Conservation (phyloP, 2,329 filamentous ascomycete genomes). For the Biscogniauxia sp. region DNA sequence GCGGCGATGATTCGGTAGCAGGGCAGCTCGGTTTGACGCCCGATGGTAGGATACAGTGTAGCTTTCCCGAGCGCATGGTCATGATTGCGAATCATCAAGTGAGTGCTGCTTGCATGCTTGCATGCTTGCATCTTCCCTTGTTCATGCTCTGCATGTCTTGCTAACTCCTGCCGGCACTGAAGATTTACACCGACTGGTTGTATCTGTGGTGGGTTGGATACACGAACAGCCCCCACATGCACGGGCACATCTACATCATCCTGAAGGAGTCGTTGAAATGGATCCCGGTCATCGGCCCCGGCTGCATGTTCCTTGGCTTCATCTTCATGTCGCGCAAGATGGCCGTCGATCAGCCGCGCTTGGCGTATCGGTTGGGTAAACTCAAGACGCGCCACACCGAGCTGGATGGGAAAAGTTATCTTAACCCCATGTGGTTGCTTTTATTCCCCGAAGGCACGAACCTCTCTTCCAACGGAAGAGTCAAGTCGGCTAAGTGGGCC, state of each 20-base stretch:
- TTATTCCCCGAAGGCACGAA: constrained; percentile 90
- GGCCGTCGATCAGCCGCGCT: constrained; percentile 72
- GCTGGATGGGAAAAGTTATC: constrained; percentile 52
- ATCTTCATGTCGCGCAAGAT: constrained; percentile 91
- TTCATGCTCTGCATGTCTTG: constrained; percentile 15
- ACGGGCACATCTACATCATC: constrained; percentile 87
- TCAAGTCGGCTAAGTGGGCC: constrained; percentile 72
- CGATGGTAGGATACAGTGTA: constrained; percentile 73
- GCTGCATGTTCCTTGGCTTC: constrained; percentile 84
- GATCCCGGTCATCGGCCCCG: constrained; percentile 75
- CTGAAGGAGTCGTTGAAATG: constrained; percentile 83
- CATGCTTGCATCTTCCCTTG: neutral
- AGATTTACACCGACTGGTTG: constrained; percentile 86
- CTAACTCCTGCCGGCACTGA: constrained; percentile 25
- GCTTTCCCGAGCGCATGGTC: constrained; percentile 77
- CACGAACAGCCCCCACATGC: constrained; percentile 69
- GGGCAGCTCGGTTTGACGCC: constrained; percentile 68
- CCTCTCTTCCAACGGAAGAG: constrained; percentile 66
- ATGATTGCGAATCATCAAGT: constrained; percentile 86
- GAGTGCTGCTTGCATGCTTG: constrained; percentile 19
- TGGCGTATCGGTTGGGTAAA: constrained; percentile 70
- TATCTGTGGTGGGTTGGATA: constrained; percentile 96
- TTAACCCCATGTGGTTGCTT: constrained; percentile 85
- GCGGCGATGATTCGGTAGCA: constrained; percentile 76
- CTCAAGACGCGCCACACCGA: constrained; percentile 58